phyloP scores from a whole-genome alignment of 1,139 yeast genomes.

The Suhomyces bribrorum region DNA sequence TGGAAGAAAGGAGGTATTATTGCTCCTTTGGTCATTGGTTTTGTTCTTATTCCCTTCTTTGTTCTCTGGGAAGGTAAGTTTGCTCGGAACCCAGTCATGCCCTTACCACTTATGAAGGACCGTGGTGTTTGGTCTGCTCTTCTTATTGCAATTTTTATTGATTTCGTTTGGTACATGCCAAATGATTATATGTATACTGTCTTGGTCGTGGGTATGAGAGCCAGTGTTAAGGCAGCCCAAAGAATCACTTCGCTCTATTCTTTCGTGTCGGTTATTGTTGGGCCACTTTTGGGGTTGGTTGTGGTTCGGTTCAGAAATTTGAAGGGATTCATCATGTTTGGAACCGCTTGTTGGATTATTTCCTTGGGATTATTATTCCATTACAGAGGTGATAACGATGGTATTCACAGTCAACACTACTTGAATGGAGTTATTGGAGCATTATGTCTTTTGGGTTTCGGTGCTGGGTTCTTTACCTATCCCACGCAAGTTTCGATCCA shows the following conservation, averaged over 20 bases:
- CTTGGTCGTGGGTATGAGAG: conserved; percentile 60
- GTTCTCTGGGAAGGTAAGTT: conserved; percentile 53
- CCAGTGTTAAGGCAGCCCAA: conserved; percentile 60
- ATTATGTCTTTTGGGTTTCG: conserved; percentile 66
- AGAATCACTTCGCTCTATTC: conserved; percentile 64
- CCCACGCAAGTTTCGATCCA: conserved; percentile 67
- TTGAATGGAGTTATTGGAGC: conserved; percentile 65
- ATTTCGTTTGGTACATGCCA: conserved; percentile 67
- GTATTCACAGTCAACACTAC: conserved; percentile 30
- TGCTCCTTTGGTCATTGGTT: conserved; percentile 67
- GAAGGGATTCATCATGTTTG: conserved; percentile 61
- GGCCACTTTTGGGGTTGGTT: conserved; percentile 58
- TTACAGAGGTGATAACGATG: conserved; percentile 54
- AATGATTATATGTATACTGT: conserved; percentile 68
- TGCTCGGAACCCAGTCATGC: conserved; percentile 58
- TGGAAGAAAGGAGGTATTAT: conserved; percentile 58
- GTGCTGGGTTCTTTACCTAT: conserved; percentile 72
- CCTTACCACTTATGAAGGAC: conserved; percentile 57
- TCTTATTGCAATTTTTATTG: conserved; percentile 51
- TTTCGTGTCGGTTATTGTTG: conserved; percentile 64
- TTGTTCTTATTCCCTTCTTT: conserved; percentile 55
- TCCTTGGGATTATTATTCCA: conserved; percentile 59
- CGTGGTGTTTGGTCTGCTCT: conserved; percentile 62
- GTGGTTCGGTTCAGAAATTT: conserved; percentile 53
- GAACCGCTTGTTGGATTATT: conserved; percentile 54